Base-by-base conservation (phyloP, 768 basidiomycete species). In the Kwoniella mangroviensis region DNA sequence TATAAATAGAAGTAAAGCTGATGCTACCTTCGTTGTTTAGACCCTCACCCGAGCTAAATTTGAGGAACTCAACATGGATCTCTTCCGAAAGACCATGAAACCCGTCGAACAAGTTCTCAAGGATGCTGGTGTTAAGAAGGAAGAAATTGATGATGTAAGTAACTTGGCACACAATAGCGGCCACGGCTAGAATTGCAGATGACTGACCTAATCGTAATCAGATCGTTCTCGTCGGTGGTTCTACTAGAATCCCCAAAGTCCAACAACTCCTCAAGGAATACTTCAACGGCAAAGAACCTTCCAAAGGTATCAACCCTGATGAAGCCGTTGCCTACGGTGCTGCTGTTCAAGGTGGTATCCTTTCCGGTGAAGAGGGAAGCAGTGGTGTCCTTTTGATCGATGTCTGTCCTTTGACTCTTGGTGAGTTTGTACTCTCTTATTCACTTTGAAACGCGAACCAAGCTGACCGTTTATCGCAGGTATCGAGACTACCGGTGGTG, bases 81-180 rank as follows among this genome's bases (percentile, higher is more conserved):
- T 98, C 63, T 99, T 99, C 92, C 88, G 96, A 81, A 96, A 96
- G 89, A 99, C 96, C 42, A 93, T 98, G 93, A 95, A 95, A 87
- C 96, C 96, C 73, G 96, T 98, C 71, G 95, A 98, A 84, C 96
- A 98, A 85, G 96, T 98, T 22, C 87, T 98, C 78, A 97, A 97
- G 90, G 96, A 98, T 80, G 92, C 96, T 73, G 91, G 91, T 77
- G 91, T 98, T 83, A 96, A 95, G 90, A 99, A 98, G 89, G 96
- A 98, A 78, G 91, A 94, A 73, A 85, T 99, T 63, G 89, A 95
- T 73, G 95, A 98, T 86, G 91, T 91, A 55, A 51, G 86, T n/a
- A n/a, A n/a, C n/a, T n/a, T n/a, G n/a, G n/a, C n/a, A n/a, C n/a
- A n/a, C n/a, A n/a, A n/a, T n/a, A n/a, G n/a, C n/a, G n/a, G n/a